These are phyloP conservation scores for Crucibulum laeve DNA, from an alignment of 768 basidiomycete genomes.

Conservation along the genomic window DNA sequence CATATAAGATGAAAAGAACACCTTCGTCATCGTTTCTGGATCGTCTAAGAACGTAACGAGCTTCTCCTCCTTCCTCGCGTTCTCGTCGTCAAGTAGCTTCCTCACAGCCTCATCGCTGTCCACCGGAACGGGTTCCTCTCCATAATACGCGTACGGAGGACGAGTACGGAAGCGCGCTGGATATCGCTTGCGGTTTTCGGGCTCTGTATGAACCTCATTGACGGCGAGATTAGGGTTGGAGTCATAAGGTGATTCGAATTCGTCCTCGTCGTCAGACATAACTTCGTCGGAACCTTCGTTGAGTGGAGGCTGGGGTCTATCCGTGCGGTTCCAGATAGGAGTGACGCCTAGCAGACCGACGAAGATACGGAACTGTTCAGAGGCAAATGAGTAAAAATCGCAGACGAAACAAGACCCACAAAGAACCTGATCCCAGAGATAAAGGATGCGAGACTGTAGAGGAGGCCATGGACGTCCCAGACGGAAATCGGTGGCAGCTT, in stretches of 20 bases:
- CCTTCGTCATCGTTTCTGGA: constrained; percentile 45
- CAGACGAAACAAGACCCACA: constrained; percentile 3
- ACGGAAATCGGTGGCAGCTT: constrained; percentile 55
- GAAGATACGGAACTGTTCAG: constrained; percentile 56
- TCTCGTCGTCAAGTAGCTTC: constrained; percentile 29
- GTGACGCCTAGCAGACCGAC: constrained; percentile 51
- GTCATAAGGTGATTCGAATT: constrained; percentile 18
- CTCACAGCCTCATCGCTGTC: constrained; percentile 31
- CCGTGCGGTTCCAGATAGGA: constrained; percentile 35
- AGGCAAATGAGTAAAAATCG: neutral
- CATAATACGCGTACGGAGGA: constrained; percentile 34
- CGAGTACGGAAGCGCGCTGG: constrained; percentile 14
- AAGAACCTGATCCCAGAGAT: constrained; percentile 66
- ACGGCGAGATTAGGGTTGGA: constrained; percentile 6
- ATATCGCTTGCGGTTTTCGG: constrained; percentile 13
- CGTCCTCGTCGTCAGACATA: constrained; percentile 29
- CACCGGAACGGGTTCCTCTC: constrained; percentile 24
- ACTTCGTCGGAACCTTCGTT: constrained; percentile 16
- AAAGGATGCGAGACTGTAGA: constrained; percentile 21
- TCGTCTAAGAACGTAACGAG: constrained; percentile 53
- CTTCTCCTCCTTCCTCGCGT: constrained; percentile 35
- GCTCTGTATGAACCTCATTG: constrained; percentile 2
- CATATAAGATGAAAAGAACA: constrained; percentile 69
- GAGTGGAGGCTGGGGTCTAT: constrained; percentile 26
- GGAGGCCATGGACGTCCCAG: constrained; percentile 34